A percentile compares a stretch with the other conserved stretches of the same genome.
phyloP scores from a whole-genome alignment of 2,329 filamentous ascomycete genomes.

The Ceratocystis smalleyi region DNA sequence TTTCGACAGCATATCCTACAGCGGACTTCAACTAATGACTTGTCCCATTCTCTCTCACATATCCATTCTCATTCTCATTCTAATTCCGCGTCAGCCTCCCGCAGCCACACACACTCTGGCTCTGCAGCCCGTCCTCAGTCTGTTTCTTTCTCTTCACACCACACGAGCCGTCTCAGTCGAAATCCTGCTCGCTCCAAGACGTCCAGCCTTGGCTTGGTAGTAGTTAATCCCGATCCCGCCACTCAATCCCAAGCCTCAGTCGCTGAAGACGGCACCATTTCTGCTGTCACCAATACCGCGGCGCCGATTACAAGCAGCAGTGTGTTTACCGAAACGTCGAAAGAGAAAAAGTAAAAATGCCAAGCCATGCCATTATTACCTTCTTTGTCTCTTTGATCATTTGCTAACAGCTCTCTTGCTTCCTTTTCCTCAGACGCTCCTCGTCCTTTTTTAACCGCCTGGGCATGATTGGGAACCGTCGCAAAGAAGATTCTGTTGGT shows the following conservation, averaged over 20 bases:
- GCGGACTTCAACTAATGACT: constrained; percentile 6
- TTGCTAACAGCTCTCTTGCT: neutral
- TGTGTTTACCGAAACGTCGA: constrained; percentile 1
- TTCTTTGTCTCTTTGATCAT: neutral
- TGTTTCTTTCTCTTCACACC: neutral
- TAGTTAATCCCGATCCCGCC: neutral
- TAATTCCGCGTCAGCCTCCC: neutral
- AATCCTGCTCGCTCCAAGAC: neutral
- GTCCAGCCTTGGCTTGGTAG: neutral
- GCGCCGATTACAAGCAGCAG: neutral
- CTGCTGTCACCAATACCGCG: neutral
- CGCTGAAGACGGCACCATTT: neutral
- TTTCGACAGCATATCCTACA: constrained; percentile 11
- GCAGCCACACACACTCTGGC: neutral
- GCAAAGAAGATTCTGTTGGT: constrained; percentile 23
- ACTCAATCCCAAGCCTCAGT: neutral
- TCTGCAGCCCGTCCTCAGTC: neutral
- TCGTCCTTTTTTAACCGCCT: constrained; percentile 78
- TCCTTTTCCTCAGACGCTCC: constrained; percentile 48
- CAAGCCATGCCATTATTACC: neutral
- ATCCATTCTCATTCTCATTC: neutral
- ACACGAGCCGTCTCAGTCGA: neutral
- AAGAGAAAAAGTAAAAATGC: neutral
- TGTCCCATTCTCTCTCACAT: constrained; percentile 2
- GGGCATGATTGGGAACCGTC: constrained; percentile 37